Conservation (phyloP, 2,329 filamentous ascomycete species). For the Alternaria hordeiaustralica region DNA sequence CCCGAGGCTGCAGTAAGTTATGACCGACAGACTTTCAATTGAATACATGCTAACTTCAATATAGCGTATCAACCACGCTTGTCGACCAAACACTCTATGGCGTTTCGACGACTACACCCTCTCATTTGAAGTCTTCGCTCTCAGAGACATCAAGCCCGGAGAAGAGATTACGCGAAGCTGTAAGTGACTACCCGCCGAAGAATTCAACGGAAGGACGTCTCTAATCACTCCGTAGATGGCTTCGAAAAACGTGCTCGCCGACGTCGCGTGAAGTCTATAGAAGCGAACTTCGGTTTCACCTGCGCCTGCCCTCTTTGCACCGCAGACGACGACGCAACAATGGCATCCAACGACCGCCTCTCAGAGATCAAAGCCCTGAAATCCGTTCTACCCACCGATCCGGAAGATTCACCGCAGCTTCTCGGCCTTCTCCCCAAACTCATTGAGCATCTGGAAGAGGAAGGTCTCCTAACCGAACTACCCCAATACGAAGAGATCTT, state of each 20-base stretch:
- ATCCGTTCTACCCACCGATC: slow-evolving; percentile 27
- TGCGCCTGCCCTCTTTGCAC: slow-evolving; percentile 41
- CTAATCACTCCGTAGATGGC: slow-evolving; percentile 28
- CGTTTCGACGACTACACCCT: slow-evolving; percentile 41
- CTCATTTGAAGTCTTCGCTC: slow-evolving; percentile 34
- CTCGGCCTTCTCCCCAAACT: slow-evolving; percentile 33
- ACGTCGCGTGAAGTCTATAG: slow-evolving; percentile 25
- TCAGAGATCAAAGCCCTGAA: slow-evolving; percentile 35
- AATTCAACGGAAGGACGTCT: too few relatives aligned
- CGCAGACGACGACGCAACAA: slow-evolving; percentile 14
- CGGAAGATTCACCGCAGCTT: slow-evolving; percentile 26
- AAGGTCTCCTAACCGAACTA: slow-evolving; percentile 31
- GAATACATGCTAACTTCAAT: slow-evolving; percentile 1
- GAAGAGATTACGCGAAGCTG: slow-evolving; percentile 42
- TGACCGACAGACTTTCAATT: neutral
- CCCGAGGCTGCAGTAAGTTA: slow-evolving; percentile 40
- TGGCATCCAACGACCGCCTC: slow-evolving; percentile 35
- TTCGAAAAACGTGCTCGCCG: slow-evolving; percentile 24
- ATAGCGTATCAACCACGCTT: slow-evolving; percentile 46
- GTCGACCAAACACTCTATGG: slow-evolving; percentile 42
- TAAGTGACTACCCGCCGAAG: slow-evolving; percentile 9
- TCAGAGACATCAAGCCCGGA: slow-evolving; percentile 34
- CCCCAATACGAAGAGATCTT: slow-evolving; percentile 42
- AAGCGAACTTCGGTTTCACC: slow-evolving; percentile 36
- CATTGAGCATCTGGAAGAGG: slow-evolving; percentile 34